Evolutionary conservation across 2,329 filamentous ascomycete species (phyloP), one percentile per base, ranked within the genome.

Genomic region (Plenodomus biglobosus): DNA sequence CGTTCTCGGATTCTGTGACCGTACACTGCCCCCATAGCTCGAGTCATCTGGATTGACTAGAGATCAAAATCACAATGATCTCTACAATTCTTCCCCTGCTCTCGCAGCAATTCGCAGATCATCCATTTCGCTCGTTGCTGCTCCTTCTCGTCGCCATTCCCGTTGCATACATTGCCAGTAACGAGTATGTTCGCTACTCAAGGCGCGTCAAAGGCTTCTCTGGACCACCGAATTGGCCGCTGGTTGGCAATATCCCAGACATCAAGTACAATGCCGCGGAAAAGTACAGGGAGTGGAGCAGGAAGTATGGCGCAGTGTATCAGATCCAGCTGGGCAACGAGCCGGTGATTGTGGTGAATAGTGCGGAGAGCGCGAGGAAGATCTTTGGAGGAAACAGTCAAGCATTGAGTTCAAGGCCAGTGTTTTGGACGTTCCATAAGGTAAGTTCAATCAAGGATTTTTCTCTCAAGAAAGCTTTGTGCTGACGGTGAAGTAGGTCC

Each of bases 401-500:
- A 48, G 72, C 73, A 2, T 54, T 76, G 43, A 73, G 69, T 46
- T 73, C 70, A 5, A 59, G 73, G 16, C 74, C 75, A 0, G 71
- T 75, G 5, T 75, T 76, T 46, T 75, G 75, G 61, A 76, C 75
- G 1, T 76, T 77, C 49, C 74, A 77, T 43, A 76, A 75, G 53
- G 69, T 71, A 48, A n/a, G 51, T 43, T 15, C 19, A n/a, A 8
- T 16, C 7, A 10, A 11, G 13, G n/a, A n/a, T n/a, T n/a, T n/a
- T n/a, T n/a, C n/a, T n/a, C n/a, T n/a, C n/a, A n/a, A n/a, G n/a
- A n/a, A n/a, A n/a, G n/a, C n/a, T n/a, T n/a, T n/a, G n/a, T n/a
- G n/a, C n/a, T n/a, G n/a, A n/a, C n/a, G n/a, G n/a, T n/a, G 36
- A 4, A 17, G 3, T 30, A 83, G 80, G 79, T 85, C 2, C 74